Conservation (phyloP, 306 rosid species). For the Prunus mongolica region DNA sequence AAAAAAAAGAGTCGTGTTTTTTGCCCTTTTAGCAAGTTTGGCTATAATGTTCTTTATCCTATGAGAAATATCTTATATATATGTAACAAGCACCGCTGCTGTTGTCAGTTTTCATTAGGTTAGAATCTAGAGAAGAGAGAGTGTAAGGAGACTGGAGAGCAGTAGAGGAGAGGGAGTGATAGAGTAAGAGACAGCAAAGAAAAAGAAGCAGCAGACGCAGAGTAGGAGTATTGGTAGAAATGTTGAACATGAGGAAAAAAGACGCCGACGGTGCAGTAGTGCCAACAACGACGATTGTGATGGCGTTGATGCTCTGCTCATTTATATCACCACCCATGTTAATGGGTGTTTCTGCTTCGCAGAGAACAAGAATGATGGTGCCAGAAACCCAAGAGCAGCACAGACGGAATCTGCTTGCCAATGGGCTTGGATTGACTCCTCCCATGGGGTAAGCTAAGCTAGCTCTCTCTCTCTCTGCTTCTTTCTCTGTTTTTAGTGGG, state of each 20-base stretch:
- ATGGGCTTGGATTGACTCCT: slow-evolving; percentile 82
- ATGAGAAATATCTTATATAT: no score
- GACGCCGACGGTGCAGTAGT: not conserved
- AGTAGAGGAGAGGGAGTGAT: not conserved
- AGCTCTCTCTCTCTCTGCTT: no score
- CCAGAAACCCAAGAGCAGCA: no score
- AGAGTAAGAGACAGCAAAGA: not conserved
- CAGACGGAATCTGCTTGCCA: slow-evolving; percentile 67
- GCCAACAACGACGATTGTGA: not conserved
- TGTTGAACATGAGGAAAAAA: slow-evolving; percentile 10
- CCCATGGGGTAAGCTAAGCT: slow-evolving; percentile 71
- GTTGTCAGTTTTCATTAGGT: no score
- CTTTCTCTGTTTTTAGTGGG: no score
- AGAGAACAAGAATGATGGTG: no score
- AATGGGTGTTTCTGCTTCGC: slow-evolving; percentile 29
- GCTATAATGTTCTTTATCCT: no score
- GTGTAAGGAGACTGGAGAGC: not conserved
- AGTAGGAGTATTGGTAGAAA: not conserved
- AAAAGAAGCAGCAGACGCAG: not conserved
- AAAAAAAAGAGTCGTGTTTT: no score
- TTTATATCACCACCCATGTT: not conserved
- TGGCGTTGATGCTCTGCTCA: not conserved
- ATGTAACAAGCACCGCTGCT: no score
- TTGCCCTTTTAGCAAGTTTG: no score
- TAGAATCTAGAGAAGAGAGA: no score